A percentile compares a stretch with the other conserved stretches of the same genome.
Evolutionary conservation across 2,329 filamentous ascomycete species (phyloP).

Genomic region (Alternaria atra): DNA sequence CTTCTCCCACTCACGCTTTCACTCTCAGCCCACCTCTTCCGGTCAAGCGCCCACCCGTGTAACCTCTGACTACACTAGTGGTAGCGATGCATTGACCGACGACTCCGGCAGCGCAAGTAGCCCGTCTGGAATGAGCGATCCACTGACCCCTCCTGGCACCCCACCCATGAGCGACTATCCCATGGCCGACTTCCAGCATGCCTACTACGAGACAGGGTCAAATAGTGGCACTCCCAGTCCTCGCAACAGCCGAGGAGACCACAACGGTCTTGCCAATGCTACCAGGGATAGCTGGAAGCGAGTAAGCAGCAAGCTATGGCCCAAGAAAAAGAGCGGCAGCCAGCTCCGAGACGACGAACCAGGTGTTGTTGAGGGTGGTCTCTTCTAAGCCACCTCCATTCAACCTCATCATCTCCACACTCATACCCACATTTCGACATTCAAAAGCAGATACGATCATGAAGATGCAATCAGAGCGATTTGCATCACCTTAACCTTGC

Average conservation of each 20-base stretch:
- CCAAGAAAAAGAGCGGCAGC: slow-evolving; percentile 51
- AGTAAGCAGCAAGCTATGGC: slow-evolving; percentile 54
- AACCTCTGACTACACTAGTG: slow-evolving; percentile 53
- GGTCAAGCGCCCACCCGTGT: slow-evolving; percentile 38
- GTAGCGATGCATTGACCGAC: slow-evolving; percentile 62
- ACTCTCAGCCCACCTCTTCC: slow-evolving; percentile 49
- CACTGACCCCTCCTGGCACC: slow-evolving; percentile 79
- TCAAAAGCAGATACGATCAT: slow-evolving; percentile 40
- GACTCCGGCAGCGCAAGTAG: slow-evolving; percentile 66
- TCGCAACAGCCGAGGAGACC: slow-evolving; percentile 49
- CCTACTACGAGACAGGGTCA: slow-evolving; percentile 46
- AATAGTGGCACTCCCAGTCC: slow-evolving; percentile 50
- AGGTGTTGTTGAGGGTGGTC: slow-evolving; percentile 47
- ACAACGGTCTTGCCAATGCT: slow-evolving; percentile 47
- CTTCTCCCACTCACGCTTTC: slow-evolving; percentile 49
- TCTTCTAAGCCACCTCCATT: slow-evolving; percentile 32
- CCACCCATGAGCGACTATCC: slow-evolving; percentile 70
- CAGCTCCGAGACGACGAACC: slow-evolving; percentile 49
- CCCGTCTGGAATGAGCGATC: slow-evolving; percentile 64
- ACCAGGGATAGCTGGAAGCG: slow-evolving; percentile 53
- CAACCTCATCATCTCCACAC: not conserved
- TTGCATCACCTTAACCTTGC: slow-evolving; percentile 40
- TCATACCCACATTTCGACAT: slow-evolving; percentile 13
- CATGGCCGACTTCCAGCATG: slow-evolving; percentile 48
- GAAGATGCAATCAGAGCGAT: slow-evolving; percentile 45